These are phyloP conservation scores for Fusarium chuoi DNA, from an alignment of 2,329 filamentous ascomycete genomes.

Conservation along the genomic window DNA sequence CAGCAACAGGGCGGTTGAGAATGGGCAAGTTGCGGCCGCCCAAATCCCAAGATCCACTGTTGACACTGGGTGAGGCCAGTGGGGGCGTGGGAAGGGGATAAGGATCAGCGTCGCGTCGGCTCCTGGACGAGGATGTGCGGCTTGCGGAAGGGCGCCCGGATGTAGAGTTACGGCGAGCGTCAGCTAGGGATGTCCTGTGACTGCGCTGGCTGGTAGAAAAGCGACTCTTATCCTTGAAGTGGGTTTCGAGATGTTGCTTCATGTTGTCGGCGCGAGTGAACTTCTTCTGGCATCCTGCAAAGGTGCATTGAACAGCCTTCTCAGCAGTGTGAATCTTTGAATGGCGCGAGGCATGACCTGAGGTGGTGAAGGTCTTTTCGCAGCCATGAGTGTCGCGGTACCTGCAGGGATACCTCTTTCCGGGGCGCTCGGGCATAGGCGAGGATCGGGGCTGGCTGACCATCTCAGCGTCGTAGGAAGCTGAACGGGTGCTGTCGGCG, in stretches of 20 bases:
- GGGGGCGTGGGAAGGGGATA: slow-evolving; percentile 51
- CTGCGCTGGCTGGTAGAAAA: slow-evolving; percentile 51
- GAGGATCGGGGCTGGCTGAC: slow-evolving; percentile 52
- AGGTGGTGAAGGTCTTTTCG: slow-evolving; percentile 84
- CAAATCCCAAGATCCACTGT: slow-evolving; percentile 58
- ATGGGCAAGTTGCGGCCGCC: slow-evolving; percentile 57
- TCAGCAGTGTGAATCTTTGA: slow-evolving; percentile 86
- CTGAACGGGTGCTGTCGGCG: slow-evolving; percentile 56
- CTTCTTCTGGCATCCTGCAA: slow-evolving; percentile 77
- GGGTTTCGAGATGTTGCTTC: slow-evolving; percentile 85
- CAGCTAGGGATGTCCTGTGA: slow-evolving; percentile 48
- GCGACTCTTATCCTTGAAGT: slow-evolving; percentile 71
- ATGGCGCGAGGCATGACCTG: slow-evolving; percentile 85
- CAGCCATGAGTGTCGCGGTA: slow-evolving; percentile 77
- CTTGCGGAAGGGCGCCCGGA: slow-evolving; percentile 45
- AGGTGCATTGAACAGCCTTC: slow-evolving; percentile 77
- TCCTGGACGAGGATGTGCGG: slow-evolving; percentile 44
- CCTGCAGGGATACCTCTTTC: slow-evolving; percentile 79
- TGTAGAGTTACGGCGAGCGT: slow-evolving; percentile 48
- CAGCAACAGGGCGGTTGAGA: slow-evolving; percentile 55
- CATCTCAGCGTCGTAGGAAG: slow-evolving; percentile 63
- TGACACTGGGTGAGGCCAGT: slow-evolving; percentile 50
- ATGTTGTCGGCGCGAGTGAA: slow-evolving; percentile 88
- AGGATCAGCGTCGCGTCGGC: slow-evolving; percentile 55
- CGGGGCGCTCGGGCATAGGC: slow-evolving; percentile 56